Base-by-base conservation (phyloP, 306 rosid species). In the Prinsepia uniflora region DNA sequence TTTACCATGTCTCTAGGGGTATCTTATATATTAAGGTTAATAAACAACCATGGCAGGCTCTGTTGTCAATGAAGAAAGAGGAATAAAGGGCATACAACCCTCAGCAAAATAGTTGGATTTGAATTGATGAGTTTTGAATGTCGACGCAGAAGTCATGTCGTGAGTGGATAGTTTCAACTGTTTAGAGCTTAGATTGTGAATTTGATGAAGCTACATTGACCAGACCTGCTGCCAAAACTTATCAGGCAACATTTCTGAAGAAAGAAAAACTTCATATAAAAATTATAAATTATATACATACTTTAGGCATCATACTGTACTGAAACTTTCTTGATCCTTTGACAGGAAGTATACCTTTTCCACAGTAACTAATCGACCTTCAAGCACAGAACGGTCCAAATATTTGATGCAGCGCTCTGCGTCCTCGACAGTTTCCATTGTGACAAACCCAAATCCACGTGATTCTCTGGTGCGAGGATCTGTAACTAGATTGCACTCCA, bases 201-300 rank as follows among this genome's bases (percentile, higher is more conserved):
- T 75, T 80, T 68, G 83, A 75, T 63, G 87, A 62, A 75, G 88
- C 84, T 84, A 84, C 81, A 81, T 70, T 59, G 80, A 76, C 67
- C 72, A 74, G 78, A 80, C 84, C 84, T 81, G 85, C 83, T 78
- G 81, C 88, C 81, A 84, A 70, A 84, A 75, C 79, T 75, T 78
- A 76, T 84, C 72, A 81, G 80, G 85, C 75, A 75, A 84, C 79
- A 75, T 45, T 78, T 81, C 75, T 34, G 24, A 72, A 72, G 68
- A 75, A 73, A 79, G 58, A 14, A 68, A 45, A 6, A 65, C 53
- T 45, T 17, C 49, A 67, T 59, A 68, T 63, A 24, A 71, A 47
- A n/a, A n/a, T n/a, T n/a, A n/a, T n/a, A n/a, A n/a, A n/a, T n/a
- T n/a, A n/a, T n/a, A n/a, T n/a, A n/a, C n/a, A n/a, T n/a, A n/a